Evolutionary conservation across 495 filamentous ascomycete genomes (phyloP).

Genomic region (Lichenothelia convexa): DNA sequence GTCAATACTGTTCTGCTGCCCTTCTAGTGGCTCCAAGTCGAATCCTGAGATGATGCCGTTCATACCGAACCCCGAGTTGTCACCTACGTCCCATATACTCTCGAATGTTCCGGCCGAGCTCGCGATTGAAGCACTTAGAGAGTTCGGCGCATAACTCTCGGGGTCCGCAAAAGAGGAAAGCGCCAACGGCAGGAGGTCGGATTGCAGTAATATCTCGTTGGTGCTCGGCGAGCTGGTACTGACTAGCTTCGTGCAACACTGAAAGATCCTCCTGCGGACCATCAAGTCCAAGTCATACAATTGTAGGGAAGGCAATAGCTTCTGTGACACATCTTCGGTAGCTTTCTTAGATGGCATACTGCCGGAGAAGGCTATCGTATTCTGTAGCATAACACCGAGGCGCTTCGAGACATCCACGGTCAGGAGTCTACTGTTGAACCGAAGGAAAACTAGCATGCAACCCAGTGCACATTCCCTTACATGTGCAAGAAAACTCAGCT

Average conservation of each 20-base stretch:
- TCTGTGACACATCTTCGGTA: slow-evolving; percentile 70
- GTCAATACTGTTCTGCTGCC: slow-evolving; percentile 41
- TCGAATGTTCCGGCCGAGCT: slow-evolving; percentile 83
- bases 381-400: slow-evolving; percentile 86
- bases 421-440: slow-evolving; percentile 82
- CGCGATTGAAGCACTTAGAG: slow-evolving; percentile 80
- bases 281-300: slow-evolving; percentile 83
- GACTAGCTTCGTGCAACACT: slow-evolving; percentile 84
- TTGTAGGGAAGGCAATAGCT: slow-evolving; percentile 72
- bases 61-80: slow-evolving; percentile 87
- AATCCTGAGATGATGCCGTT: slow-evolving; percentile 70
- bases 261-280: slow-evolving; percentile 80
- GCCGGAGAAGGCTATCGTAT: slow-evolving; percentile 73
- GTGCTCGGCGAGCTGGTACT: slow-evolving; percentile 65
- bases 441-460: slow-evolving; percentile 76
- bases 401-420: slow-evolving; percentile 90
- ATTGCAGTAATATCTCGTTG: slow-evolving; percentile 70
- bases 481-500: slow-evolving; percentile 84
- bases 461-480: slow-evolving; percentile 90
- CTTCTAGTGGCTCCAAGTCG: slow-evolving; percentile 47
- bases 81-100: slow-evolving; percentile 80
- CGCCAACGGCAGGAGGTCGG: slow-evolving; percentile 81
- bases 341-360: slow-evolving; percentile 67
- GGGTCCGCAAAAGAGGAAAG: slow-evolving; percentile 87
- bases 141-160: slow-evolving; percentile 65